Conservation (phyloP, 345 rosid species). For the Excoecaria agallocha region DNA sequence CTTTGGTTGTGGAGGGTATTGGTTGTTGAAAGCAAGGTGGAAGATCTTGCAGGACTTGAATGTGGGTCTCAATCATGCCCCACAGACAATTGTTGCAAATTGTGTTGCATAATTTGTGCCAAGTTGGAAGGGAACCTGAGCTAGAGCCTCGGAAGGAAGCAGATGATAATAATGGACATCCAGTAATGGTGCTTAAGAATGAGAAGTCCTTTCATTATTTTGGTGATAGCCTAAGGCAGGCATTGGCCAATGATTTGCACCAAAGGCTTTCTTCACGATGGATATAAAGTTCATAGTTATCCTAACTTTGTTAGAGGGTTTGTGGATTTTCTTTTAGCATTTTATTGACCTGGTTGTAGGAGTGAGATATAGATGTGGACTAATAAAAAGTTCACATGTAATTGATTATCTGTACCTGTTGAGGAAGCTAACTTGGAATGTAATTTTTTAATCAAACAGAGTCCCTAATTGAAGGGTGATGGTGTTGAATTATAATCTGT, state of each 20-base stretch:
- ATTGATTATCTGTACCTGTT: conserved; percentile 3
- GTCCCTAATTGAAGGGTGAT: not conserved
- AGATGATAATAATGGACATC: conserved; percentile 62
- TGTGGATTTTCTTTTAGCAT: not conserved
- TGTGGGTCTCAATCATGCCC: conserved; percentile 89
- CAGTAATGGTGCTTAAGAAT: conserved; percentile 67
- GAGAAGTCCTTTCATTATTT: conserved; percentile 78
- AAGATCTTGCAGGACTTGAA: conserved; percentile 91
- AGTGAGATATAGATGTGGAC: conserved; percentile 20
- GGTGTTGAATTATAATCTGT: not conserved
- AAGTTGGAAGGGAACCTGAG: conserved; percentile 94
- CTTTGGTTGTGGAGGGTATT: conserved; percentile 87
- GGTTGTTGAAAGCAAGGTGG: conserved; percentile 90
- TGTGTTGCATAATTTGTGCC: conserved; percentile 97
- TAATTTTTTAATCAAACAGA: conserved; percentile 5
- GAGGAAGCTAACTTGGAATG: conserved; percentile 20
- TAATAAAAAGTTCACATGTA: conserved; percentile 15
- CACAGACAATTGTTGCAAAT: conserved; percentile 96
- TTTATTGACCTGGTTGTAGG: conserved; percentile 8
- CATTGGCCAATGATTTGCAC: conserved; percentile 90
- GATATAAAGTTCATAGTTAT: conserved; percentile 18
- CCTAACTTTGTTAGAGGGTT: conserved; percentile 24
- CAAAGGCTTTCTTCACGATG: conserved; percentile 83
- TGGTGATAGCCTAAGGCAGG: conserved; percentile 88
- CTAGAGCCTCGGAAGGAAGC: conserved; percentile 85